A percentile compares a stretch with the other conserved stretches of the same genome.
These are phyloP conservation scores for Daldinia sp. DNA, from an alignment of 2,329 filamentous ascomycete genomes.

Conservation along the genomic window DNA sequence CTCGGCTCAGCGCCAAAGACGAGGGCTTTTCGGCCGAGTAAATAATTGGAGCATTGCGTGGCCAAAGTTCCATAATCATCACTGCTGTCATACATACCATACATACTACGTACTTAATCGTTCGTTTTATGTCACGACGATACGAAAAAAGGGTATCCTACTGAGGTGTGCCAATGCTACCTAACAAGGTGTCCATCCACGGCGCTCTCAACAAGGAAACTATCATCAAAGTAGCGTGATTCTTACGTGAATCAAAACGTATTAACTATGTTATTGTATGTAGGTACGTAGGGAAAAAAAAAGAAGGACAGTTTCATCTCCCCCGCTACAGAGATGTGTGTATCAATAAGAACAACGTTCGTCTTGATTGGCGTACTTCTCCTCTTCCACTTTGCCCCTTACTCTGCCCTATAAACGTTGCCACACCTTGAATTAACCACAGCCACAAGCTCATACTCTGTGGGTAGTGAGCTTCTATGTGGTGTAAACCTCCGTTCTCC, in stretches of 20 bases:
- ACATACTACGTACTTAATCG: too few relatives aligned
- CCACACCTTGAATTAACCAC: slow-evolving; percentile 19
- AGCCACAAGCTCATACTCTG: slow-evolving; percentile 6
- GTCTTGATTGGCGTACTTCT: slow-evolving; percentile 15
- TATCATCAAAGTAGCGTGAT: neutral
- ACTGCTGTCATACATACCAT: neutral
- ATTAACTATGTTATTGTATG: neutral
- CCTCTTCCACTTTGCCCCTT: neutral
- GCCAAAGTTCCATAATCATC: neutral
- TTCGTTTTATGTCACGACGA: slow-evolving; percentile 6
- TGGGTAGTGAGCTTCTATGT: neutral
- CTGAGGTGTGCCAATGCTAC: slow-evolving; percentile 21
- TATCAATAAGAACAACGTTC: neutral
- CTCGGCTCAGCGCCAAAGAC: slow-evolving; percentile 4
- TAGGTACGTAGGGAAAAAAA: neutral
- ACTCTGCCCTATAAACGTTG: slow-evolving; percentile 15
- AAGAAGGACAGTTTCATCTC: neutral
- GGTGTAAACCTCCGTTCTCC: neutral
- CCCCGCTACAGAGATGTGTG: too few relatives aligned
- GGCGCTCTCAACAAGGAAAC: neutral
- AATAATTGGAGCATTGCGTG: slow-evolving; percentile 9
- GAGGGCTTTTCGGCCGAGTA: slow-evolving; percentile 18
- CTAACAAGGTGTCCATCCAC: slow-evolving; percentile 6
- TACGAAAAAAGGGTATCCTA: slow-evolving; percentile 17
- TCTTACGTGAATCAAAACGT: slow-evolving; percentile 11